Base-by-base conservation (phyloP, 441 rosid species). In the Syzygium syzygioides region DNA sequence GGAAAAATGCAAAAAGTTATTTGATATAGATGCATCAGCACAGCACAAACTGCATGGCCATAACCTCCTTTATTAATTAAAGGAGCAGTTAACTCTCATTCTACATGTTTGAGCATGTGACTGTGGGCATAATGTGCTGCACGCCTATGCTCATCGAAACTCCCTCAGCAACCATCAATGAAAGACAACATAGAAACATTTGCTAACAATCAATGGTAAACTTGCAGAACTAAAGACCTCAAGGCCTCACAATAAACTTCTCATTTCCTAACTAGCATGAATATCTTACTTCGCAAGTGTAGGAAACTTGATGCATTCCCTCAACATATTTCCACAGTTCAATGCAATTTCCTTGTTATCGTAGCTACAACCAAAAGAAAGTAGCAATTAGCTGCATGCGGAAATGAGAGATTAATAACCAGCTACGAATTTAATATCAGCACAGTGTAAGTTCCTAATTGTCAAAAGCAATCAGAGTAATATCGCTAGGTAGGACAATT, bases 251-350 rank as follows among this genome's bases (percentile, higher is more conserved):
- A 34, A 25, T 20, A 71, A 71, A 19, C 50, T 37, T 71, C 80
- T 37, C 80, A 37, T 10, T 50, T 76, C 66, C 54, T 34, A 89
- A 86, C 92, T 85, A 86, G 86, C 79, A 85, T 15, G 85, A 90
- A 88, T 90, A 88, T 88, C 98, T 96, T 98, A 98, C 99, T 94
- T 96, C 71, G 99, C 97, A 91, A 98, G 97, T 76, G 93, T 90
- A 30, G 96, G 97, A 93, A 96, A 96, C 91, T 96, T 98, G 93
- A 96, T 94, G 94, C 99, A 96, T 92, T 96, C 99, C 93, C 99
- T 94, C 91, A 96, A 92, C 98, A 96, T 95, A 90, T 90, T 94
- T 93, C 99, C 99, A 88, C 96, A 96, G 91, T 94, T 95, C 92
- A 95, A 88, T 90, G 99, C 99, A 88, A 96, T 95, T 92, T 98